Percentiles rank a stretch among this genome's conserved stretches.
phyloP scores from a whole-genome alignment of 2,329 filamentous ascomycete genomes.

The Fusarium agapanthi region DNA sequence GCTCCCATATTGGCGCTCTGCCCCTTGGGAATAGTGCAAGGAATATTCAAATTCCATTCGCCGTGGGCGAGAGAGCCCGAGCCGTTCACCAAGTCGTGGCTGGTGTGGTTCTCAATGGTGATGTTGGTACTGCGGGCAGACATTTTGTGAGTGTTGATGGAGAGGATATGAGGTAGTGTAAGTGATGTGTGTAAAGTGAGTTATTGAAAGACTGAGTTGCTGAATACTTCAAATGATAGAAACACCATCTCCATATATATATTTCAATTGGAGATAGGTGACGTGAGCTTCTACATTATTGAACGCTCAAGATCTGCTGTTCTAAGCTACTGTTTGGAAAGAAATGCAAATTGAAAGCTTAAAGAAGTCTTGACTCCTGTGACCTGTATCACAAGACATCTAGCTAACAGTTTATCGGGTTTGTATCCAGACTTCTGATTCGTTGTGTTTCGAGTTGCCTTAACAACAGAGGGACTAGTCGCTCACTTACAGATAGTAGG shows the following conservation, averaged over 20 bases:
- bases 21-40: background rate
- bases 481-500: fast-evolving
- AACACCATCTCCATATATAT: background rate
- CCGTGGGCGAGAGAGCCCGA: fast-evolving
- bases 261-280: fast-evolving
- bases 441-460: background rate
- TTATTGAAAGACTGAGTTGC: background rate
- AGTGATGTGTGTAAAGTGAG: too few relatives aligned
- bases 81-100: background rate
- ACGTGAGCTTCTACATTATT: fast-evolving
- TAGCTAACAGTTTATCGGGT: too few relatives aligned
- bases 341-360: background rate
- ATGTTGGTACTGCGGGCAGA: background rate
- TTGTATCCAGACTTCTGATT: fast-evolving
- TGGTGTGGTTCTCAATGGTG: background rate
- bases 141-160: background rate
- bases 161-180: background rate
- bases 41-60: background rate
- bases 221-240: too few relatives aligned
- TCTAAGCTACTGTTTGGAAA: fast-evolving
- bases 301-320: fast-evolving
- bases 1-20: background rate
- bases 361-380: background rate
- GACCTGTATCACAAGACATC: background rate
- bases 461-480: background rate